Evolutionary conservation across 108 stramenopile genomes (phyloP).

Genomic region (Epithemia pelagica): DNA sequence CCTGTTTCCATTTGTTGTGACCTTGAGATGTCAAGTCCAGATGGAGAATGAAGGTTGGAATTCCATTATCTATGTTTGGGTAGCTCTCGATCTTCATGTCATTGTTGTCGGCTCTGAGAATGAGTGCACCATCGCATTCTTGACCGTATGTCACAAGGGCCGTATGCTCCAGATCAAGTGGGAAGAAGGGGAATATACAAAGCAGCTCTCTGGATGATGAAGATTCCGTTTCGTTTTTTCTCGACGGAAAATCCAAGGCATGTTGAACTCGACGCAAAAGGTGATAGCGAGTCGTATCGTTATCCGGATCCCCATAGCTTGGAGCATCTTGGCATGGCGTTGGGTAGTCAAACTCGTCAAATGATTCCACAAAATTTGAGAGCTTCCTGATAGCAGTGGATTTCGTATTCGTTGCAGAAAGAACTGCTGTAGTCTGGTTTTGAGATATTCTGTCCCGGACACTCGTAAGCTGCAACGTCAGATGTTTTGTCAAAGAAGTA

Average conservation of each 20-base stretch:
- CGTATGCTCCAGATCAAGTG: background rate
- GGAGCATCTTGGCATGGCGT: background rate
- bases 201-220: background rate
- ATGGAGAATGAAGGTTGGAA: too few relatives aligned
- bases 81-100: background rate
- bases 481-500: too few relatives aligned
- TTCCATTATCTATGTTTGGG: too few relatives aligned
- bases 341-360: background rate
- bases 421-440: too few relatives aligned
- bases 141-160: background rate
- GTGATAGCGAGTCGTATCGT: background rate
- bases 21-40: too few relatives aligned
- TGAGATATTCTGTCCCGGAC: too few relatives aligned
- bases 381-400: too few relatives aligned
- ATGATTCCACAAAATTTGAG: too few relatives aligned
- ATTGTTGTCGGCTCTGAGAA: background rate
- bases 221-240: background rate
- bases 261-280: background rate
- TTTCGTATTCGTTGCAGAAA: too few relatives aligned
- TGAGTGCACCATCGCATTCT: background rate
- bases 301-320: background rate
- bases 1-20: too few relatives aligned
- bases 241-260: background rate
- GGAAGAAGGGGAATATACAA: background rate
- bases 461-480: too few relatives aligned